A percentile compares a stretch with the other conserved stretches of the same genome.
These are phyloP conservation scores for Salvia sclarea DNA, from an alignment of 305 asterid species.

Conservation along the genomic window DNA sequence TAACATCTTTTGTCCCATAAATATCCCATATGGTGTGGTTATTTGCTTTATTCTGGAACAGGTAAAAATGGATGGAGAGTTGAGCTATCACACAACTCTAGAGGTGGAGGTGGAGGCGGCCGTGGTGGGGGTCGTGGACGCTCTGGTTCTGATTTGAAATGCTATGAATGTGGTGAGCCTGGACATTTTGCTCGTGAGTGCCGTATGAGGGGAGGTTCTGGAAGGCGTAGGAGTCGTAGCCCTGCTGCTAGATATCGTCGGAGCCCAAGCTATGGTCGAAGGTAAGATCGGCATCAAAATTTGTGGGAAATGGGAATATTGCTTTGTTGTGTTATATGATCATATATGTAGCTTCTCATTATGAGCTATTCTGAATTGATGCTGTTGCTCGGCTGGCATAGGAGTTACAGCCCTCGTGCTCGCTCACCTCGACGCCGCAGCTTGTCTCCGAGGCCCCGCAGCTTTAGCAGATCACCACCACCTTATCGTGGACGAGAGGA, in stretches of 20 bases:
- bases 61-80: slow-evolving; percentile 99
- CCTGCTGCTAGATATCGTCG: slow-evolving; percentile 81
- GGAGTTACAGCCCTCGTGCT: slow-evolving; percentile 89
- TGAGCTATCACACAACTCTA: slow-evolving; percentile 91
- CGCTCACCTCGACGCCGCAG: slow-evolving; percentile 89
- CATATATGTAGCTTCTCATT: not conserved
- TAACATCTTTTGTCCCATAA: not conserved
- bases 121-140: slow-evolving; percentile 68
- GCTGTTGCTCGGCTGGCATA: slow-evolving; percentile 29
- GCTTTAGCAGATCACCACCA: slow-evolving; percentile 86
- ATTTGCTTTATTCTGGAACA: slow-evolving; percentile 30
- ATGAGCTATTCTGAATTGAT: not conserved
- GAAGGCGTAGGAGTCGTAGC: slow-evolving; percentile 93
- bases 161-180: slow-evolving; percentile 97
- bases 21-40: not conserved
- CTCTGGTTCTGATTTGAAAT: slow-evolving; percentile 82
- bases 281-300: slow-evolving; percentile 41
- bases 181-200: slow-evolving; percentile 99
- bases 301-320: not conserved
- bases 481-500: slow-evolving; percentile 87
- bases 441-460: slow-evolving; percentile 81
- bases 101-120: slow-evolving; percentile 67
- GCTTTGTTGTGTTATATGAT: not conserved
- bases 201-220: slow-evolving; percentile 64
- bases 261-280: slow-evolving; percentile 96